A percentile compares a stretch with the other conserved stretches of the same genome.
Evolutionary conservation across 2,329 filamentous ascomycete species (phyloP).

Genomic region (Cercospora brassicicola): DNA sequence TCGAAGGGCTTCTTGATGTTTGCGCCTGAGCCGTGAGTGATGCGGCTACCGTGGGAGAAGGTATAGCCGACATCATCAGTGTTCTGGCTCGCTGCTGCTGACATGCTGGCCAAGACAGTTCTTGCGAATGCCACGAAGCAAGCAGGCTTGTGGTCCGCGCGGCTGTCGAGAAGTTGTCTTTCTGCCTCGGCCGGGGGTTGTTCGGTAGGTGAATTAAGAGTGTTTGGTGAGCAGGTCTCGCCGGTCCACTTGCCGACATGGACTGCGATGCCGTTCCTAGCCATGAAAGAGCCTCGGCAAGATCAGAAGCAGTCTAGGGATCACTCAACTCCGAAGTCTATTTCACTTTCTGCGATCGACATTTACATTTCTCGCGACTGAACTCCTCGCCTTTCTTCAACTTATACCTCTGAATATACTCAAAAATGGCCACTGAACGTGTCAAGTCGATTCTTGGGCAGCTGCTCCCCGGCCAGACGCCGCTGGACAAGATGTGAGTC

Average conservation of each 20-base stretch:
- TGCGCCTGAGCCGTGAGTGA: conserved; percentile 25
- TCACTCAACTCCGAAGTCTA: conserved; percentile 14
- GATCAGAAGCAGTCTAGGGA: not conserved
- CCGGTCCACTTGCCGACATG: conserved; percentile 4
- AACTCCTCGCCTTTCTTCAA: not conserved
- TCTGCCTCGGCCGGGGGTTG: conserved; percentile 7
- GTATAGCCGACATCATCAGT: conserved; percentile 7
- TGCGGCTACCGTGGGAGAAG: conserved; percentile 25
- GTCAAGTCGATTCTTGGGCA: conserved; percentile 86
- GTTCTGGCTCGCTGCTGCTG: not conserved
- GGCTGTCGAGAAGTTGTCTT: not conserved
- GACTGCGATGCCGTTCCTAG: not conserved
- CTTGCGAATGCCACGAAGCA: not conserved
- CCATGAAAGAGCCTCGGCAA: conserved; percentile 8
- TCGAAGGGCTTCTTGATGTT: conserved; percentile 31
- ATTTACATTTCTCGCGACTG: conserved; percentile 5
- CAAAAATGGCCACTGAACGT: conserved; percentile 76
- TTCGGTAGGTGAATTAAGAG: not conserved
- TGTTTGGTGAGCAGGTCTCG: not conserved
- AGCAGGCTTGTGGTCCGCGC: not conserved
- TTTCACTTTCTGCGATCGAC: conserved; percentile 15
- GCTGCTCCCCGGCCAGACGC: conserved; percentile 67
- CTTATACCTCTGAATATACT: not conserved
- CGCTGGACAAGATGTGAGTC: conserved; percentile 74
- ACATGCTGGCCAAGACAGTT: not conserved